Percentiles rank a stretch among this genome's conserved stretches.
Conservation (phyloP, 495 filamentous ascomycete species). For the Penicillium mononematosum region DNA sequence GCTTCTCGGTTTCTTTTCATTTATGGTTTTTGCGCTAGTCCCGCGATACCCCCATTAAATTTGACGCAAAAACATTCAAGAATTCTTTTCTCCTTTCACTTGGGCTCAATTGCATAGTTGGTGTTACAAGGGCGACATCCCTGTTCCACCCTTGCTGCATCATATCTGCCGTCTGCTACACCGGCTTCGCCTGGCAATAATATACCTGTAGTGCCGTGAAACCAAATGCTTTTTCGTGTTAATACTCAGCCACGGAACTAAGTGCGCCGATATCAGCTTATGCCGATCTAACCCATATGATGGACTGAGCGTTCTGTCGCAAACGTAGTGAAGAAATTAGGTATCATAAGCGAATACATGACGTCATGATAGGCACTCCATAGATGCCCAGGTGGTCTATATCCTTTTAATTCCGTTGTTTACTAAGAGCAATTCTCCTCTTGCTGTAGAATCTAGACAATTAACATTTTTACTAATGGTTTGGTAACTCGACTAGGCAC, state of each 20-base stretch:
- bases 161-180: background rate
- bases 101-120: background rate
- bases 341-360: background rate
- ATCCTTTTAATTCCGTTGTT: background rate
- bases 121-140: background rate
- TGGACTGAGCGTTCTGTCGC: background rate
- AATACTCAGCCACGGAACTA: conserved; percentile 1
- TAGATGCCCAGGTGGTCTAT: background rate
- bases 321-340: background rate
- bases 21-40: conserved; percentile 8
- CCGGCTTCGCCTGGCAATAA: background rate
- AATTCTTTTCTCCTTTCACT: background rate
- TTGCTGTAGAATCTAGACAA: background rate
- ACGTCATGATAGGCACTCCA: background rate
- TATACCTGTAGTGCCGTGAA: background rate
- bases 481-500: background rate
- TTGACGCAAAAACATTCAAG: conserved; percentile 4
- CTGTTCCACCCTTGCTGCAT: background rate
- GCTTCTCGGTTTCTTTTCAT: conserved; percentile 3
- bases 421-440: background rate
- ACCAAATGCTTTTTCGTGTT: background rate
- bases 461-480: background rate
- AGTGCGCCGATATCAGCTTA: conserved; percentile 6
- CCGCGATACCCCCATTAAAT: conserved; percentile 23
- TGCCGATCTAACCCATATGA: background rate